Evolutionary conservation across 192 early-diverging fungal species (phyloP).

Genomic region (Allomyces arbusculus): DNA sequence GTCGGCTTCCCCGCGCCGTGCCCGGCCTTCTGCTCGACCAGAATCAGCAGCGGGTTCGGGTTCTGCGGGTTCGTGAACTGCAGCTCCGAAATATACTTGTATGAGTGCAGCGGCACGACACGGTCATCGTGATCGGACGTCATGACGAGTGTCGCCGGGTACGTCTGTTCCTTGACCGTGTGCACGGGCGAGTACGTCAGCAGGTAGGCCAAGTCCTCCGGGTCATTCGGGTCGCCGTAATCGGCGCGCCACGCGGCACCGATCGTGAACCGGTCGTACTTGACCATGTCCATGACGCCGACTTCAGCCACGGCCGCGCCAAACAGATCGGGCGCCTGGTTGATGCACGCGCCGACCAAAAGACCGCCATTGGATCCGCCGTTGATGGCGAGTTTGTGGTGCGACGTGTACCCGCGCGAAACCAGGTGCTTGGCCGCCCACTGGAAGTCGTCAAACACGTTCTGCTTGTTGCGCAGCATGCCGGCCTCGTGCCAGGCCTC

Average conservation of each 20-base stretch:
- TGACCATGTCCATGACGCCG: constrained; percentile 47
- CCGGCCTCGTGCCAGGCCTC: constrained; percentile 32
- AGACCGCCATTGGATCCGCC: constrained; percentile 54
- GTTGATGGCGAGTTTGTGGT: constrained; percentile 32
- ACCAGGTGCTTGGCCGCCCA: constrained; percentile 39
- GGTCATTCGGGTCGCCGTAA: constrained; percentile 41
- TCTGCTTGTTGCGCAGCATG: constrained; percentile 41
- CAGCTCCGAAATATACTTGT: constrained; percentile 37
- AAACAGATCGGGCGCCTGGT: constrained; percentile 56
- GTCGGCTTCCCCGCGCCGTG: constrained; percentile 49
- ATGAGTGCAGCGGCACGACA: constrained; percentile 44
- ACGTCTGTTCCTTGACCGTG: constrained; percentile 26
- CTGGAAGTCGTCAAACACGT: constrained; percentile 58
- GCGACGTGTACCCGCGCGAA: constrained; percentile 28
- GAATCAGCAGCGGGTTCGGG: constrained; percentile 30
- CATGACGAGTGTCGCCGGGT: constrained; percentile 36
- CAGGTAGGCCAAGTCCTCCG: constrained; percentile 42
- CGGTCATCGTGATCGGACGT: constrained; percentile 53
- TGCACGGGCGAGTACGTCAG: constrained; percentile 45
- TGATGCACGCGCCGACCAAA: constrained; percentile 44
- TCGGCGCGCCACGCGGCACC: constrained; percentile 47
- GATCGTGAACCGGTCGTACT: constrained; percentile 64
- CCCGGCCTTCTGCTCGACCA: constrained; percentile 46
- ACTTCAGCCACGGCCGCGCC: constrained; percentile 40
- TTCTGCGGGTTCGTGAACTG: constrained; percentile 30